These are phyloP conservation scores for Phyllosticta capitalensis DNA, from an alignment of 2,329 filamentous ascomycete genomes.

Conservation along the genomic window DNA sequence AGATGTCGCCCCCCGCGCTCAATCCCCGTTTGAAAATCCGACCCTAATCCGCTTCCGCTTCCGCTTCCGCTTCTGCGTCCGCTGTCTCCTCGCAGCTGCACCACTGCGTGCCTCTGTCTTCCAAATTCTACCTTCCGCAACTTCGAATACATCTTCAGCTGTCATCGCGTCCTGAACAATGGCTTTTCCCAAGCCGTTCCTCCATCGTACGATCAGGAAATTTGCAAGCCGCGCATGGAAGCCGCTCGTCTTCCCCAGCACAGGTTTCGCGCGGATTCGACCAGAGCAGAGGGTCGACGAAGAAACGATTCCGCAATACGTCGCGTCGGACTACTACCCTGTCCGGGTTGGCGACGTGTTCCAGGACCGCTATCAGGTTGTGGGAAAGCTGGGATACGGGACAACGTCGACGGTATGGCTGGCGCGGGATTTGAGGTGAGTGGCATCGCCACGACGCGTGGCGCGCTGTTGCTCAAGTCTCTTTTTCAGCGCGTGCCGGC, in stretches of 20 bases:
- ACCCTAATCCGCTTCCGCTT: no score
- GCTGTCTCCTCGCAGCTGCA: no score
- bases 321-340: constrained; percentile 18
- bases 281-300: constrained; percentile 1
- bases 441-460: neutral
- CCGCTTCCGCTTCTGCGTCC: no score
- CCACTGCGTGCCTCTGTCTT: no score
- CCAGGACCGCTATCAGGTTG: constrained; percentile 18
- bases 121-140: no score
- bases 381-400: constrained; percentile 21
- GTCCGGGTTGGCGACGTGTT: constrained; percentile 18
- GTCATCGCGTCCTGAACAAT: no score
- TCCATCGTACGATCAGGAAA: no score
- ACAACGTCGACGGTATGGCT: constrained; percentile 21
- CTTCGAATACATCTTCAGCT: no score
- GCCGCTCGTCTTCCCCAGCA: neutral
- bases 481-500: neutral
- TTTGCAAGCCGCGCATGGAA: neutral
- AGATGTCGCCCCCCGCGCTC: no score
- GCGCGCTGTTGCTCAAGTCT: neutral
- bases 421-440: constrained; percentile 16
- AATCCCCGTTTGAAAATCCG: no score
- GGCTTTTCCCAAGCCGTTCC: no score
- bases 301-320: constrained; percentile 9
- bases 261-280: neutral